Base-by-base conservation (phyloP, 2,329 filamentous ascomycete species). In the Microcyclospora pomicola region DNA sequence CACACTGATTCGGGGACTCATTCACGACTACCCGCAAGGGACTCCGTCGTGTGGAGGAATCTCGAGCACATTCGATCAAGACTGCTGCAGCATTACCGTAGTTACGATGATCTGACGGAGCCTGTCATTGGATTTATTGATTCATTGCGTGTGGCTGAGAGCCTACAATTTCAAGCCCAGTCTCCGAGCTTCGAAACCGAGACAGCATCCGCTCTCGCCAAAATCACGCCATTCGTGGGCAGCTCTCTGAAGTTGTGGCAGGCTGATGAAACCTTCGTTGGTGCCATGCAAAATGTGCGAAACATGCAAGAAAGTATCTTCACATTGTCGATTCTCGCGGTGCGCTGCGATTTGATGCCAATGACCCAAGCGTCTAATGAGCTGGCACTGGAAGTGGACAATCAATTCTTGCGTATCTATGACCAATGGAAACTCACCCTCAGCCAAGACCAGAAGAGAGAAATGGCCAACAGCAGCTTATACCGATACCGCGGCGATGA, bases 21-120 rank as follows among this genome's bases (percentile, higher is more conserved):
- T 15, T 28, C n/a, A 13, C n/a, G 14, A 33, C 5, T 11, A 15
- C 10, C 15, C n/a, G 33, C 34, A 6, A 7, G 15, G 9, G 42
- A 48, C 27, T n/a, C 40, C 2, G 37, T 40, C 9, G 34, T 33
- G 31, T 49, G 37, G 56, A 59, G 38, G 29, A 56, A 49, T 57
- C 52, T 41, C 35, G 72, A 27, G 6, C 75, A 82, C 43, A 73
- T 94, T 30, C 73, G 82, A 35, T 65, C 71, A 38, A 74, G 87
- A 33, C 69, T 98, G 6, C 71, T 69, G 2, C 67, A 73, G 24
- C 70, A 76, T 28, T 92, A 86, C 53, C 72, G 77, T 30, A 76
- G 77, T 11, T 96, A 95, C 51, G 82, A 85, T 43, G 91, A 98
- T 53, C 74, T 96, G 49, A 82, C 81, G 0, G 68, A 73, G 33